These are phyloP conservation scores for Leccinum boreale DNA, from an alignment of 768 basidiomycete genomes.

Conservation along the genomic window DNA sequence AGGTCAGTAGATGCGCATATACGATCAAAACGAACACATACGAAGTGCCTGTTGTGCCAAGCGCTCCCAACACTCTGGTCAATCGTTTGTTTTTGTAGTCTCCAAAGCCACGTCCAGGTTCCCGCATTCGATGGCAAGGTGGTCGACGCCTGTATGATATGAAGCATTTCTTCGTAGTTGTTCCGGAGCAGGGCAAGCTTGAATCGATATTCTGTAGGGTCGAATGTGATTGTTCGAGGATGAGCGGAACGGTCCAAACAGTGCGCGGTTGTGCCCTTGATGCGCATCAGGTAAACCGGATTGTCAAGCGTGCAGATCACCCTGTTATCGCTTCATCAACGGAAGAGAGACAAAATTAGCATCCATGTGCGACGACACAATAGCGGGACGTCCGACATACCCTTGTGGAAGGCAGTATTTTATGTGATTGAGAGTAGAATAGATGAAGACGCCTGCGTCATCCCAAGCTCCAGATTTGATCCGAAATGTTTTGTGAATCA, in stretches of 20 bases:
- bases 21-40: conserved; percentile 40
- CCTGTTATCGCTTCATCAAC: conserved; percentile 76
- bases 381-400: conserved; percentile 40
- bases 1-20: conserved; percentile 8
- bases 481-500: conserved; percentile 97
- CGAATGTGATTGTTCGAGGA: conserved; percentile 93
- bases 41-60: conserved; percentile 93
- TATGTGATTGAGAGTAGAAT: conserved; percentile 98
- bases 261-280: conserved; percentile 95
- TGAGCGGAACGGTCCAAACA: conserved; percentile 95
- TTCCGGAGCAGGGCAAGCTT: conserved; percentile 92
- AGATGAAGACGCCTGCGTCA: conserved; percentile 93
- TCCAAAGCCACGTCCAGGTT: conserved; percentile 96
- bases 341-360: background rate
- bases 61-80: conserved; percentile 89
- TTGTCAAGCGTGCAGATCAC: conserved; percentile 99
- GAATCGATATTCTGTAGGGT: conserved; percentile 98
- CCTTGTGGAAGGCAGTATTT: conserved; percentile 97
- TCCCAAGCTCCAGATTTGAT: conserved; percentile 99
- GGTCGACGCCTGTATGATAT: conserved; percentile 94
- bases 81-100: conserved; percentile 83
- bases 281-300: conserved; percentile 94
- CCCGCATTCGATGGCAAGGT: conserved; percentile 97
- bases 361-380: background rate
- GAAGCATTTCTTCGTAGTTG: conserved; percentile 95